Evolutionary conservation across 2,329 filamentous ascomycete genomes (phyloP), one percentile per base, ranked within the genome.

Genomic region (Domatiomyces globalis): DNA sequence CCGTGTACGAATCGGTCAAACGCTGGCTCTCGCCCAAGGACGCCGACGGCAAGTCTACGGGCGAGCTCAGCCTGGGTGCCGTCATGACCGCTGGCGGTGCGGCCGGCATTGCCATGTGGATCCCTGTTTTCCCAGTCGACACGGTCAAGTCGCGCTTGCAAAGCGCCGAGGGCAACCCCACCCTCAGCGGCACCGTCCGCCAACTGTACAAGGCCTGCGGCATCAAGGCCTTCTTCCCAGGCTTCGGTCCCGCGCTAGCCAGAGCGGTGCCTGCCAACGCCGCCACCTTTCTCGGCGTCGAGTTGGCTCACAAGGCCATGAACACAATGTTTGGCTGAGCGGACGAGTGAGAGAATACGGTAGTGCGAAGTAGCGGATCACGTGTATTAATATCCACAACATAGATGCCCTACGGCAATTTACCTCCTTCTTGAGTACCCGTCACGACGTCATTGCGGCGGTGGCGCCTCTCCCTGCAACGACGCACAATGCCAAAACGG

Each of bases 71-170:
- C 62, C 73, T 98, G 56, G 72, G 79, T 1, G 92, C 92, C 9
- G 78, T 98, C 52, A 87, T 89, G 62, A 78, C 80, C 25, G 92
- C 92, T 1, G 92, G 92, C 61, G 92, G 86, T 56, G 85, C 83
- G 3, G 92, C 92, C 0, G 92, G 92, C 64, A 80, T 98, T 22
- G 92, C 92, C 56, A 98, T 98, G 92, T 98, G 92, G 92, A 92
- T 95, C 60, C 89, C 92, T 50, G 89, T 98, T 43, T 98, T 98
- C 78, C 92, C 92, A 19, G 78, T 98, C 58, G 92, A 98, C 65
- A 98, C 92, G 0, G 83, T 98, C 71, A 98, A 98, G 79, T 89
- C 84, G 57, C 77, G 89, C 39, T 72, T 98, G 66, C 92, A 98
- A 76, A 94, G 87, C 44, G 87, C 87, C 43, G 85, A 92, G 63